phyloP scores from a whole-genome alignment of 2,329 filamentous ascomycete species.

The Ophiocordyceps unilateralis region DNA sequence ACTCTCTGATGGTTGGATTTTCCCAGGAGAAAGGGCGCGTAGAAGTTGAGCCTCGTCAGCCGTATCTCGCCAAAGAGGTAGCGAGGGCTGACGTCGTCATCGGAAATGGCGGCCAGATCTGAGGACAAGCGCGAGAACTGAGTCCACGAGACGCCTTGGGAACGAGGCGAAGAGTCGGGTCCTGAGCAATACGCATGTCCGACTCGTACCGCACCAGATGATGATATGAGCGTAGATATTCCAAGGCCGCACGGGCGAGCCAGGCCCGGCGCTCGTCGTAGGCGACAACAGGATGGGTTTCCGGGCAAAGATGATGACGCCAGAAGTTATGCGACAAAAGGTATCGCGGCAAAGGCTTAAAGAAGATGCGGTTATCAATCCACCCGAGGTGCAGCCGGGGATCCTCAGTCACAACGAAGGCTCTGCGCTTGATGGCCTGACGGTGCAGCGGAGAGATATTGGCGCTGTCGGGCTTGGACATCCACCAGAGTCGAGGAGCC shows the following conservation, averaged over 20 bases:
- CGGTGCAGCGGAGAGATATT: slow-evolving; percentile 19
- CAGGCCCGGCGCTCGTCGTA: slow-evolving; percentile 1
- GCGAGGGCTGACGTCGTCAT: slow-evolving; percentile 11
- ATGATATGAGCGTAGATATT: slow-evolving; percentile 18
- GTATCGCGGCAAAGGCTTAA: slow-evolving; percentile 23
- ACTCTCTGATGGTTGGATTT: slow-evolving; percentile 8
- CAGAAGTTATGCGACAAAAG: slow-evolving; percentile 16
- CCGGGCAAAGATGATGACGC: slow-evolving; percentile 2
- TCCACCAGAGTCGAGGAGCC: slow-evolving; percentile 5
- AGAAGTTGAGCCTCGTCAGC: slow-evolving; percentile 16
- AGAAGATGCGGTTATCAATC: slow-evolving; percentile 20
- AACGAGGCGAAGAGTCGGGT: slow-evolving; percentile 12
- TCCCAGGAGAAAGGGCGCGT: slow-evolving; percentile 7
- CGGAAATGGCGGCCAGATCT: slow-evolving; percentile 9
- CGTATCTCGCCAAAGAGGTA: slow-evolving; percentile 21
- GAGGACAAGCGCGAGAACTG: slow-evolving; percentile 13
- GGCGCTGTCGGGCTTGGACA: slow-evolving; percentile 6
- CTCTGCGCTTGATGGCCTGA: slow-evolving; percentile 18
- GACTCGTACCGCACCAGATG: slow-evolving; percentile 15
- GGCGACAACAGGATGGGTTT: background rate
- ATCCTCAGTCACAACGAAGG: slow-evolving; percentile 20
- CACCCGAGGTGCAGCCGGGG: slow-evolving; percentile 24
- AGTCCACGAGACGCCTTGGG: slow-evolving; percentile 9
- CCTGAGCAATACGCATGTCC: slow-evolving; percentile 15
- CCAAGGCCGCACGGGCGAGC: slow-evolving; percentile 10